Evolutionary conservation across 31 red algal genomes (phyloP), one percentile per base, ranked within the genome.

Genomic region (Asparagopsis taxiformis): DNA sequence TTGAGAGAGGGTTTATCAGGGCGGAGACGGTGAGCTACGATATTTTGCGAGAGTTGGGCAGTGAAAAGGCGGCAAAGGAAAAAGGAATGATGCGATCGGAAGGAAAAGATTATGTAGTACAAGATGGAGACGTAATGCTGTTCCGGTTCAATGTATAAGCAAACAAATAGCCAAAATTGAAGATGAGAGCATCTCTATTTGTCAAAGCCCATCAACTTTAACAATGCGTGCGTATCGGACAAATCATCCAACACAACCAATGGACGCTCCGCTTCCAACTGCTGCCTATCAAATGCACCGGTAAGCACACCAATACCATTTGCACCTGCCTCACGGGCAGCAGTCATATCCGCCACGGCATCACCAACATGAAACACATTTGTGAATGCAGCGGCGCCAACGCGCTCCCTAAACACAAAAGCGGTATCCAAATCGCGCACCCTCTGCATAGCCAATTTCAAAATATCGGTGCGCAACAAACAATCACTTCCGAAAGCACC

Each of bases 81-180:
- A 87, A 91, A 51, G 96, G 96, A 24, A 69, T 91, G 35, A 66
- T 99, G 28, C 69, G 96, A 46, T 77, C 68, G 23, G 96, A 99
- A 62, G 96, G 96, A 13, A 99, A 94, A 54, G 96, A 94, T 0
- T 99, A 99, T 68, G 82, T 94, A 3, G 91, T 99, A 37, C 65
- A 87, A 36, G 96, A 99, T 75, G 96, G 86, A 15, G 96, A 99
- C 74, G 88, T 99, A 20, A 89, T 99, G 81, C 71, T 90, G 52
- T 98, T 98, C 52, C 77, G 95, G 17, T 98, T 98, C 48, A 98
- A 98, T 70, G 95, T 98, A 17, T 98, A 85, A 65, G 9, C 24
- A 34, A 72, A 31, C 16, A 55, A 19, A 7, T 23, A 79, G 4
- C 52, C 16, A 3, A 36, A 3, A 56, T 23, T n/a, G n/a, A 55